Base-by-base conservation (phyloP, 208 protist genomes). In the Trypanosoma platydactyli region DNA sequence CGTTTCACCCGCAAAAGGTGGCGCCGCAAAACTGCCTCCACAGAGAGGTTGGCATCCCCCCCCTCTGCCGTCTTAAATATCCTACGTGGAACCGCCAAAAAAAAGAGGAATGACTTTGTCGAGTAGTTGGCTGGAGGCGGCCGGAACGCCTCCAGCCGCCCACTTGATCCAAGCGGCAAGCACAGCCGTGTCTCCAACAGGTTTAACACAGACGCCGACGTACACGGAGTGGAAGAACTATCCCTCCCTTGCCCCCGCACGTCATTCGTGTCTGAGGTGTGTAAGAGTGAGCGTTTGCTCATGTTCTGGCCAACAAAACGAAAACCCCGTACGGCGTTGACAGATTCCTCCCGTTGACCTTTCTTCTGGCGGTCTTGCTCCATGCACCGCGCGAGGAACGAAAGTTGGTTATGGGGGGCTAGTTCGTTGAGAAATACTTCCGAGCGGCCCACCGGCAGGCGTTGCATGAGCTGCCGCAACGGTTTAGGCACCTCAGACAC, bases 401-500 rank as follows among this genome's bases (percentile, higher is more conserved):
- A 20, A 24, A 30, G 20, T 25, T 73, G 68, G 42, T 38, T 72
- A 30, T 24, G 6, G 15, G 58, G 59, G 11, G 46, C 35, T 16
- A 73, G 59, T 54, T 73, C 68, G 40, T 73, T 73, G 3, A 73
- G 52, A 27, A 62, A 73, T 9, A 73, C 4, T 22, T 24, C 30
- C 13, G 49, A 65, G 25, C 46, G 7, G 12, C 68, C 68, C 20
- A 67, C 25, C 42, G 68, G 68, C 48, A 73, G 40, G 22, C 59
- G 68, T 11, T 30, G 68, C 13, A 73, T 18, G 18, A 65, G 33
- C 33, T 66, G 68, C 9, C 52, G 68, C 24, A 73, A n/a, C 29
- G 58, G 24, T 12, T 53, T 35, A 3, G 57, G 52, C 22, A 59
- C 27, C 33, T 44, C 53, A 35, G 30, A 13, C 46, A 52, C 7